Percentiles rank a stretch among this genome's conserved stretches.
Evolutionary conservation across 768 basidiomycete species (phyloP).

Genomic region (Calocybe cyanea): DNA sequence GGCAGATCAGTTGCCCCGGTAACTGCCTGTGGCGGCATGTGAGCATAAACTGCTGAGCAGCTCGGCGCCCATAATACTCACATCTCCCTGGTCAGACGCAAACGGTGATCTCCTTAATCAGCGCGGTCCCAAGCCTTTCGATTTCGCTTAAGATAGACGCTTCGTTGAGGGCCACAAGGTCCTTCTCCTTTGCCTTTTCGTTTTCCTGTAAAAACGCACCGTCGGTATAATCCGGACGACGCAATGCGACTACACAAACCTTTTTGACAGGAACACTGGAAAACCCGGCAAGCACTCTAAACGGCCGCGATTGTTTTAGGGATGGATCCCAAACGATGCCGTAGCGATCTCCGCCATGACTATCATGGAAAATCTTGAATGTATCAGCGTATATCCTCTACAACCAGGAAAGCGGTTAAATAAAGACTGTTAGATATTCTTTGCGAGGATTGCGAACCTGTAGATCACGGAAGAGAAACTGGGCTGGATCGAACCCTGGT

Average conservation of each 20-base stretch:
- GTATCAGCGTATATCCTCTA: constrained; percentile 74
- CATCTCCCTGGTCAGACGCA: constrained; percentile 14
- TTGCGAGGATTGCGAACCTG: constrained; percentile 45
- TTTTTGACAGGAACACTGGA: constrained; percentile 58
- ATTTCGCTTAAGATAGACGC: constrained; percentile 70
- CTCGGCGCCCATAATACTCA: too few species aligned
- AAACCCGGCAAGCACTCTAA: constrained; percentile 82
- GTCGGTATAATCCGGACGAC: not conserved
- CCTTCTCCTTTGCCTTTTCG: constrained; percentile 51
- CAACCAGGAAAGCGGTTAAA: not conserved
- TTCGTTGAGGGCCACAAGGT: constrained; percentile 63
- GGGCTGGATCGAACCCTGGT: constrained; percentile 81
- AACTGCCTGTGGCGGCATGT: too few species aligned
- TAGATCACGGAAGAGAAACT: constrained; percentile 63
- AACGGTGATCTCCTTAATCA: constrained; percentile 51
- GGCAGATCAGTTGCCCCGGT: too few species aligned
- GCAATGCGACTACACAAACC: constrained; percentile 19
- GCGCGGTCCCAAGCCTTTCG: constrained; percentile 64
- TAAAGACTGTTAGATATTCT: not conserved
- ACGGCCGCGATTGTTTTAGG: constrained; percentile 55
- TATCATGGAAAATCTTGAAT: constrained; percentile 81
- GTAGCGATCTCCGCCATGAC: constrained; percentile 71
- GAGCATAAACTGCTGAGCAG: too few species aligned
- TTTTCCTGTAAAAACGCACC: constrained; percentile 26
- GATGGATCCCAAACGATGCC: constrained; percentile 87